Evolutionary conservation across 2,329 filamentous ascomycete species (phyloP).

Genomic region (Tolypocladium amazonense): DNA sequence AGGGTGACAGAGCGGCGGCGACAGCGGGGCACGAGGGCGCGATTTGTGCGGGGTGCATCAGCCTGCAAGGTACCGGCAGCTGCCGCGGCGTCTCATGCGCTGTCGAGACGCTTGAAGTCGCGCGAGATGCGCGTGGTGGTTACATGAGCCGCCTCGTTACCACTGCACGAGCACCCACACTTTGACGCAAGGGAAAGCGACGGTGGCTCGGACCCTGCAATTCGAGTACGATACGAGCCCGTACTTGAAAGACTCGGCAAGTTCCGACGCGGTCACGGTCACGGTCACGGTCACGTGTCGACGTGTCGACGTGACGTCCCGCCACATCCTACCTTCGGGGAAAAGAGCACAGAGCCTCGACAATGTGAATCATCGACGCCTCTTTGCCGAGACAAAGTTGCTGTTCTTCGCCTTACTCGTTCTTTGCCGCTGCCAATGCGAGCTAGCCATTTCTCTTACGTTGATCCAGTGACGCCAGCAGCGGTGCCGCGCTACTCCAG

Average conservation of each 20-base stretch:
- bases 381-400: not conserved
- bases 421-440: not conserved
- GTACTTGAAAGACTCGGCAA: not conserved
- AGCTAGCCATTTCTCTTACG: not conserved
- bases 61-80: not conserved
- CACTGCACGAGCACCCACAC: too few species aligned
- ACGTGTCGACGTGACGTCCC: not conserved
- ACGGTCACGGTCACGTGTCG: not conserved
- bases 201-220: too few species aligned
- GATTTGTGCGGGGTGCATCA: not conserved
- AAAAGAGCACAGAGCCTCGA: not conserved
- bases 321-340: not conserved
- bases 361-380: not conserved
- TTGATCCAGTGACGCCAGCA: not conserved
- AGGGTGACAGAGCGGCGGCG: too few species aligned
- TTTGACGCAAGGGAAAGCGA: not conserved
- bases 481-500: not conserved
- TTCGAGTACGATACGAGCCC: not conserved
- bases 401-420: not conserved
- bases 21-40: not conserved
- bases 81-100: too few species aligned
- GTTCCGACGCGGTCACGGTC: not conserved
- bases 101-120: too few species aligned
- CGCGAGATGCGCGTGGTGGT: too few species aligned
- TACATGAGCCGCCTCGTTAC: too few species aligned